Conservation (phyloP, 1,284 basidiomycete genomes). For the Pterulicium gracile region DNA sequence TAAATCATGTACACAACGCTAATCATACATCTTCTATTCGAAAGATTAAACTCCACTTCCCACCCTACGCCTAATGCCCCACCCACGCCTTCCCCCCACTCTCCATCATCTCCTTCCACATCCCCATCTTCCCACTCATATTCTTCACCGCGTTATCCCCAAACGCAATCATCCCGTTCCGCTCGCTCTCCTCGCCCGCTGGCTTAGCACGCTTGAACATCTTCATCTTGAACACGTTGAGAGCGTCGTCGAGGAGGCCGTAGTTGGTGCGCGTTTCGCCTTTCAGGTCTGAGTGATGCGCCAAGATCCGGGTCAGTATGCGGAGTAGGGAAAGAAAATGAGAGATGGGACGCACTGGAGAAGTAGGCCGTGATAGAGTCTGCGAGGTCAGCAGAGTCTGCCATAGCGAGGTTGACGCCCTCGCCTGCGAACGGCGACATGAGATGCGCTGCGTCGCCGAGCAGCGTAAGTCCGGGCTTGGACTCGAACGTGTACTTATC, state of each 20-base stretch:
- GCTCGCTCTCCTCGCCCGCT: neutral
- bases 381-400: neutral
- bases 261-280: neutral
- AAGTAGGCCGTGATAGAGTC: neutral
- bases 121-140: neutral
- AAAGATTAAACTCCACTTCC: too few species aligned
- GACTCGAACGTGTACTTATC: conserved; percentile 4
- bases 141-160: neutral
- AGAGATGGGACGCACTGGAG: neutral
- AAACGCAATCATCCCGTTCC: neutral
- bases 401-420: conserved; percentile 24
- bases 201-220: neutral
- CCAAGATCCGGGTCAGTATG: neutral
- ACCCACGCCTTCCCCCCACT: too few species aligned
- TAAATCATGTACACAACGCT: too few species aligned
- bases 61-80: too few species aligned
- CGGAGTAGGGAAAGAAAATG: neutral
- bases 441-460: conserved; percentile 37
- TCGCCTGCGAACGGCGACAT: conserved; percentile 35
- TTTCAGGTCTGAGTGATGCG: neutral
- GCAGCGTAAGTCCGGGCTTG: conserved; percentile 13
- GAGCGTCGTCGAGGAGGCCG: neutral
- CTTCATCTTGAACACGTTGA: neutral
- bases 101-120: conserved; percentile 1
- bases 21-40: too few species aligned